A percentile compares a stretch with the other conserved stretches of the same genome.
Evolutionary conservation across 169 alveolate species (phyloP).

Genomic region (Babesia gibsoni): DNA sequence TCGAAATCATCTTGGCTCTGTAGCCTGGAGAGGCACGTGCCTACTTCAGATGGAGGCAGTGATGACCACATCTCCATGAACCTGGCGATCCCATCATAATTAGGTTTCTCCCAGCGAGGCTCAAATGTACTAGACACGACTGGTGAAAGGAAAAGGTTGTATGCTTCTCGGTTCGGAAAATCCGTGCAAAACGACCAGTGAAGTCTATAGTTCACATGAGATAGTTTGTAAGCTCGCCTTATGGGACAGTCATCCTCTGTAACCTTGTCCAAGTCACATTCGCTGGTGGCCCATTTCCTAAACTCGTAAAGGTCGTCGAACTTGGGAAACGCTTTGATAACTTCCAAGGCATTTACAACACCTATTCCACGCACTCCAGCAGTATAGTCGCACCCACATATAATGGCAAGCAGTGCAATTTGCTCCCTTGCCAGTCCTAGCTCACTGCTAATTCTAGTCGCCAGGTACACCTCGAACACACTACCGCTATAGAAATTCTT

Average conservation of each 20-base stretch:
- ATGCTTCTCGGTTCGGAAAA: conserved; percentile 76
- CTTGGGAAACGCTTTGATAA: conserved; percentile 85
- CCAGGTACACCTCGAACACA: conserved; percentile 84
- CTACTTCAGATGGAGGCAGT: conserved; percentile 47
- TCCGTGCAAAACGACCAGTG: conserved; percentile 73
- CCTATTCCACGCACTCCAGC: conserved; percentile 94
- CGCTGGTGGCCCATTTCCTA: conserved; percentile 80
- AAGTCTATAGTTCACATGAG: conserved; percentile 70
- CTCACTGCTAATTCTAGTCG: conserved; percentile 65
- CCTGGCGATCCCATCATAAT: neutral
- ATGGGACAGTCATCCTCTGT: conserved; percentile 57
- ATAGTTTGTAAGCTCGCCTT: conserved; percentile 53
- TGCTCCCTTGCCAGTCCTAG: conserved; percentile 84
- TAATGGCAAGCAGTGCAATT: conserved; percentile 83
- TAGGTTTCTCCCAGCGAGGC: conserved; percentile 32
- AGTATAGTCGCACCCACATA: conserved; percentile 94
- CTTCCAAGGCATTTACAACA: conserved; percentile 92
- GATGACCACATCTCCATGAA: conserved; percentile 50
- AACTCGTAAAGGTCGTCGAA: conserved; percentile 77
- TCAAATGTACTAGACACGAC: conserved; percentile 45
- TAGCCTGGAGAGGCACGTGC: conserved; percentile 27
- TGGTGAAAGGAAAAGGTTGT: conserved; percentile 69
- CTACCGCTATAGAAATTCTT: conserved; percentile 85
- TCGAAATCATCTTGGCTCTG: conserved; percentile 26
- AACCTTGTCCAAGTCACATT: conserved; percentile 37